These are phyloP conservation scores for Rhazya stricta DNA, from an alignment of 257 asterid genomes.

Conservation along the genomic window DNA sequence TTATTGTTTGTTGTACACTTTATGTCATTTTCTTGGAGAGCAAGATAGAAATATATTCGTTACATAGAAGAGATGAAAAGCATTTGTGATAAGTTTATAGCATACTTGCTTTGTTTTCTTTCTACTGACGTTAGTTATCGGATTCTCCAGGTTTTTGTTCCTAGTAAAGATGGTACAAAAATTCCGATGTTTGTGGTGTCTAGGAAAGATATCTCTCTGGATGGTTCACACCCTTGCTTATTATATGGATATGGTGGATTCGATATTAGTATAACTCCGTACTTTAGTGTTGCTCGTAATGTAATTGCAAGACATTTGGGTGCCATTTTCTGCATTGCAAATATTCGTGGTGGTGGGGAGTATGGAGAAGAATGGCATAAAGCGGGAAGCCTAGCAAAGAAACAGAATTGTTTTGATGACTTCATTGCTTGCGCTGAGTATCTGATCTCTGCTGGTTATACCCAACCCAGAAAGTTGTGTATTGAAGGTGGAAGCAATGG, in stretches of 20 bases:
- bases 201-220: slow-evolving; percentile 61
- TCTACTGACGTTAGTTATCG: neutral
- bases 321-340: slow-evolving; percentile 66
- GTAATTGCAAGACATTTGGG: slow-evolving; percentile 65
- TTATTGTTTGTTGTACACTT: neutral
- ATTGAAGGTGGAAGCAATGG: slow-evolving; percentile 99
- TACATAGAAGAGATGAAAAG: neutral
- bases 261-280: slow-evolving; percentile 66
- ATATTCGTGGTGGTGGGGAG: slow-evolving; percentile 98
- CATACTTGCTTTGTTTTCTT: neutral
- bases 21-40: neutral
- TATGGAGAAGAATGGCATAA: slow-evolving; percentile 99
- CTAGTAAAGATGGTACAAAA: slow-evolving; percentile 73
- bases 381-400: slow-evolving; percentile 73
- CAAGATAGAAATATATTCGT: neutral
- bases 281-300: slow-evolving; percentile 54
- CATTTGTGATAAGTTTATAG: neutral
- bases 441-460: slow-evolving; percentile 79
- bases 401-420: slow-evolving; percentile 91
- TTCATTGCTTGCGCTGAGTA: slow-evolving; percentile 76
- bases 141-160: slow-evolving; percentile 58
- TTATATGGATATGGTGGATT: slow-evolving; percentile 90
- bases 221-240: slow-evolving; percentile 86
- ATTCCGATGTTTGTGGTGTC: slow-evolving; percentile 82
- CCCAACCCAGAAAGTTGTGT: slow-evolving; percentile 75